Evolutionary conservation across 192 early-diverging fungal species (phyloP).

Genomic region (Umbelopsis sp.): DNA sequence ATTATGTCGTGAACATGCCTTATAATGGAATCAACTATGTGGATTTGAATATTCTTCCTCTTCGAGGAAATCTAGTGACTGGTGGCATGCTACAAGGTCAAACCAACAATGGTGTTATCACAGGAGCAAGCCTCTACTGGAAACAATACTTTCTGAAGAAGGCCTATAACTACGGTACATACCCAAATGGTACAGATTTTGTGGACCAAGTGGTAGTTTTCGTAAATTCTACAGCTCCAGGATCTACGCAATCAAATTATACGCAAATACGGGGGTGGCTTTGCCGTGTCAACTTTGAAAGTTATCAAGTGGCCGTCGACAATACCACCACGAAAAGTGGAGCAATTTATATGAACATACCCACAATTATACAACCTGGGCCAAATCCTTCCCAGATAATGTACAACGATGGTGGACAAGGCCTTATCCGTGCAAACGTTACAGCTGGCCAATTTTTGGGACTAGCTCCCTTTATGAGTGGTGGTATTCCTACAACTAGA

Average conservation of each 20-base stretch:
- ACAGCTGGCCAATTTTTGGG: not conserved
- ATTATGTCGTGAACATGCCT: not conserved
- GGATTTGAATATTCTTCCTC: not conserved
- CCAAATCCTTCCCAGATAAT: not conserved
- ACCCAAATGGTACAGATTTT: not conserved
- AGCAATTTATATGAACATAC: not conserved
- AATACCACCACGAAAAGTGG: not conserved
- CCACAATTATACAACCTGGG: not conserved
- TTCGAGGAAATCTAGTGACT: not conserved
- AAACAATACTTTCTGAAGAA: constrained; percentile 2
- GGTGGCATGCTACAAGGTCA: not conserved
- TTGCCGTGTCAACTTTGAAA: not conserved
- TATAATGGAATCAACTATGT: not conserved
- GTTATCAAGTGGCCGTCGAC: not conserved
- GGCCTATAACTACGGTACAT: not conserved
- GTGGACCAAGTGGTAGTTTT: not conserved
- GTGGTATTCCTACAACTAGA: not conserved
- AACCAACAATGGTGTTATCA: not conserved
- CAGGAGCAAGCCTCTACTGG: not conserved
- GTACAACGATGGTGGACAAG: not conserved
- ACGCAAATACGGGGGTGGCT: not conserved
- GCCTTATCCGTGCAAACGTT: not conserved
- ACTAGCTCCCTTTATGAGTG: not conserved
- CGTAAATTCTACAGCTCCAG: not conserved
- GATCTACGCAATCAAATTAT: not conserved